A percentile compares a stretch with the other conserved stretches of the same genome.
These are phyloP conservation scores for Mollisia scopiformis DNA, from an alignment of 2,329 filamentous ascomycete species.

Conservation along the genomic window DNA sequence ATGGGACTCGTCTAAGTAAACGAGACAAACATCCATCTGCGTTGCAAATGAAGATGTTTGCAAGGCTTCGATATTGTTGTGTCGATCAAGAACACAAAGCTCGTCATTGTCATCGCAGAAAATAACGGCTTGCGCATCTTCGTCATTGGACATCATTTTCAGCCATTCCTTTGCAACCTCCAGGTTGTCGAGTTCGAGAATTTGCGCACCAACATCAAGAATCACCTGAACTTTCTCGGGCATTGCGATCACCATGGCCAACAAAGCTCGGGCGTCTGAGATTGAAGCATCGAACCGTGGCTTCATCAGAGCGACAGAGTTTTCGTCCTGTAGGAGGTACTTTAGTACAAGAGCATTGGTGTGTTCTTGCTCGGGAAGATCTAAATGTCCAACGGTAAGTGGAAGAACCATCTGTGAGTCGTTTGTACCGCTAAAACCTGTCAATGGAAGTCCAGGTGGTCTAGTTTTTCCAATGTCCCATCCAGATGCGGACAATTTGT, in stretches of 20 bases:
- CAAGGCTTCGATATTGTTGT: slow-evolving; percentile 50
- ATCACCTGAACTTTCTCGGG: slow-evolving; percentile 56
- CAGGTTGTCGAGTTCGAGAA: slow-evolving; percentile 67
- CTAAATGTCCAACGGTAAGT: slow-evolving; percentile 60
- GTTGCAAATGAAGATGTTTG: slow-evolving; percentile 60
- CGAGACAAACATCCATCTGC: slow-evolving; percentile 60
- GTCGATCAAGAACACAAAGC: slow-evolving; percentile 53
- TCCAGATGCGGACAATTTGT: slow-evolving; percentile 66
- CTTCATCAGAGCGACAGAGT: slow-evolving; percentile 41
- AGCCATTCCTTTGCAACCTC: slow-evolving; percentile 60
- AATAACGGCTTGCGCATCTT: slow-evolving; percentile 55
- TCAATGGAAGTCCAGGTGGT: slow-evolving; percentile 53
- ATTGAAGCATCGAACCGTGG: slow-evolving; percentile 13
- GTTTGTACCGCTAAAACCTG: slow-evolving; percentile 73
- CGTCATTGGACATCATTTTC: slow-evolving; percentile 7
- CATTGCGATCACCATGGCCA: slow-evolving; percentile 47
- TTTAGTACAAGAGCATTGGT: slow-evolving; percentile 70
- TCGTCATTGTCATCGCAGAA: slow-evolving; percentile 66
- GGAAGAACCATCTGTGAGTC: slow-evolving; percentile 62
- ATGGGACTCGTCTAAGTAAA: slow-evolving; percentile 73
- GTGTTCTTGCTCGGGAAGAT: slow-evolving; percentile 56
- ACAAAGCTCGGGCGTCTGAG: slow-evolving; percentile 48
- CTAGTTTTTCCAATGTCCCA: slow-evolving; percentile 63
- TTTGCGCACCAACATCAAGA: slow-evolving; percentile 71
- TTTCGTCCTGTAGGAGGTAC: slow-evolving; percentile 58